phyloP scores from a whole-genome alignment of 176 grass and related monocot genomes.

The Rhipidocladum racemiflorum region DNA sequence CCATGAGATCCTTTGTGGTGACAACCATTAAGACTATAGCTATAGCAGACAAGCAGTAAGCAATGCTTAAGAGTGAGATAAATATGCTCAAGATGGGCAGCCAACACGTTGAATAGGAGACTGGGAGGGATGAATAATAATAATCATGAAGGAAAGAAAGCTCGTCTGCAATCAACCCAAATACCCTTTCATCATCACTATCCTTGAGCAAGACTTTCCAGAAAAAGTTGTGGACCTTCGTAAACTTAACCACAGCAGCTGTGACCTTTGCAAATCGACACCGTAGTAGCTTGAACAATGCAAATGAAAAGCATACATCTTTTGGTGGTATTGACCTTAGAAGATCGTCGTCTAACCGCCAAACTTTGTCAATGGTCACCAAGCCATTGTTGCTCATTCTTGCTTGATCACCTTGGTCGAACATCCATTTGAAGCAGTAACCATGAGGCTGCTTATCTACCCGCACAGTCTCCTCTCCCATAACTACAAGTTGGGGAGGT shows the following conservation, averaged over 20 bases:
- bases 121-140: neutral
- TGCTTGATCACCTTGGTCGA: no score
- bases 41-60: neutral
- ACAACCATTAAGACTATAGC: no score
- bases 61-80: neutral
- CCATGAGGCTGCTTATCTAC: neutral
- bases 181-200: neutral
- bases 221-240: neutral
- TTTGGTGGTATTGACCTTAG: neutral
- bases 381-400: no score
- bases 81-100: neutral
- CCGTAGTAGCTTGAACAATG: neutral
- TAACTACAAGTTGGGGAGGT: no score
- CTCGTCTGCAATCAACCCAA: neutral
- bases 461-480: neutral
- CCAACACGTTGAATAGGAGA: neutral
- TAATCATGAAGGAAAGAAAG: neutral
- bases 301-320: neutral
- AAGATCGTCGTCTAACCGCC: no score
- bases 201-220: neutral
- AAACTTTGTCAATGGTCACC: neutral
- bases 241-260: neutral
- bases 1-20: no score
- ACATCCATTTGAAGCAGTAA: neutral
- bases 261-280: no score